Percentiles rank a stretch among this genome's conserved stretches.
These are phyloP conservation scores for Leccinum discolor DNA, from an alignment of 1,284 basidiomycete genomes.

Conservation along the genomic window DNA sequence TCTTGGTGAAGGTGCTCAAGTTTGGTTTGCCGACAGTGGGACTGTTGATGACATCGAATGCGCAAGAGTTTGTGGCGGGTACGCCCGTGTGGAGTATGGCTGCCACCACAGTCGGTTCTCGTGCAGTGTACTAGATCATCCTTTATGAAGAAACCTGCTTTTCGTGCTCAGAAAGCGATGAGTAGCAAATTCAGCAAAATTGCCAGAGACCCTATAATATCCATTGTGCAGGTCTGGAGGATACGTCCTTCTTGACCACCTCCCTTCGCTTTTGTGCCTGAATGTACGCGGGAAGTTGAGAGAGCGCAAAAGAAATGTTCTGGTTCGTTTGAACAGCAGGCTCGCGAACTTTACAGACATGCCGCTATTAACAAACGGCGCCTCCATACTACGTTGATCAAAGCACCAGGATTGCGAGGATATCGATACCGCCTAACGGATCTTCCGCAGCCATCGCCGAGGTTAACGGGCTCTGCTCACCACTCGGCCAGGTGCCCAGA, in stretches of 20 bases:
- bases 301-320: background rate
- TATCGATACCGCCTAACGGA: background rate
- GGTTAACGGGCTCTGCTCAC: background rate
- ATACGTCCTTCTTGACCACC: background rate
- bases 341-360: background rate
- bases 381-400: background rate
- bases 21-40: slow-evolving; percentile 49
- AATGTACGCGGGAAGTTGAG: background rate
- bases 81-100: slow-evolving; percentile 27
- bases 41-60: slow-evolving; percentile 61
- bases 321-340: background rate
- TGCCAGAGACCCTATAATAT: background rate
- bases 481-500: too few species aligned
- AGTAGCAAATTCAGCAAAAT: background rate
- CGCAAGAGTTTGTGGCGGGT: slow-evolving; percentile 53
- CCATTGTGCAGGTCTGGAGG: background rate
- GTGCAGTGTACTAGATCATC: slow-evolving; percentile 20
- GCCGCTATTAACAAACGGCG: background rate
- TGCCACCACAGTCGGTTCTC: slow-evolving; percentile 20
- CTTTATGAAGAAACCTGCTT: background rate
- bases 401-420: background rate
- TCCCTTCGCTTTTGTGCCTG: background rate
- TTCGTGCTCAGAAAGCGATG: background rate
- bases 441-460: background rate
- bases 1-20: slow-evolving; percentile 1